Base-by-base conservation (phyloP, 2,329 filamentous ascomycete species). In the Periglandula ipomoeae region DNA sequence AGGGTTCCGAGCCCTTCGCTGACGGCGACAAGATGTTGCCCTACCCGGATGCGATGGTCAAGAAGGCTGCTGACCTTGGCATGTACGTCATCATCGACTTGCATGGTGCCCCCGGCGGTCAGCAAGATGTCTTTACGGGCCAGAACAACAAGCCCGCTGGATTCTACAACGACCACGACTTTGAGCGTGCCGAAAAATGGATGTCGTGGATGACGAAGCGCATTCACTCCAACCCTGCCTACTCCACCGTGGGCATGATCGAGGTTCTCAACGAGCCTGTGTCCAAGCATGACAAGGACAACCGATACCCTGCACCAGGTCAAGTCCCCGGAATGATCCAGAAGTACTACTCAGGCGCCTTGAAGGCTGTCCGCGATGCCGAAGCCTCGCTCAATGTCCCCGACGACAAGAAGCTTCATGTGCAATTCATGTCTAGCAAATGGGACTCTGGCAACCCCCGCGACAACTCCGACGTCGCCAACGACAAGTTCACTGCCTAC, bases 211-310 rank as follows among this genome's bases (percentile, higher is more conserved):
- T 82, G 60, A 72, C 76, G 1, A 68, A 70, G 23, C 65, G 71
- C 30, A 73, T 80, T 44, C 77, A 81, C 56, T 62, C 59, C 0
- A 70, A 70, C 46, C 50, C 61, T 5, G 69, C 69, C 41, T 79
- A 77, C 58, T 64, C 71, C 37, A 78, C 73, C 34, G 78, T 81
- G 24, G 78, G 79, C 17, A 81, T 78, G 71, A 62, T 82, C 13
- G 72, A 77, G 57, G 66, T 82, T 9, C 65, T 80, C 54, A 81
- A 81, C 59, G 78, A 54, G 51, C 52, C 52, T 23, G 59, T 72
- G 20, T 68, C 55, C 4, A 45, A 39, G 15, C 56, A 57, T 44
- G 52, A 23, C 8, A 4, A 2, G 9, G 44, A 22, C 22, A 27
- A 27, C 44, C 56, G 56, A 20, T 59, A 57, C 45, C 57, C 57